Evolutionary conservation across 2,329 filamentous ascomycete genomes (phyloP).

Genomic region (Fusarium redolens): DNA sequence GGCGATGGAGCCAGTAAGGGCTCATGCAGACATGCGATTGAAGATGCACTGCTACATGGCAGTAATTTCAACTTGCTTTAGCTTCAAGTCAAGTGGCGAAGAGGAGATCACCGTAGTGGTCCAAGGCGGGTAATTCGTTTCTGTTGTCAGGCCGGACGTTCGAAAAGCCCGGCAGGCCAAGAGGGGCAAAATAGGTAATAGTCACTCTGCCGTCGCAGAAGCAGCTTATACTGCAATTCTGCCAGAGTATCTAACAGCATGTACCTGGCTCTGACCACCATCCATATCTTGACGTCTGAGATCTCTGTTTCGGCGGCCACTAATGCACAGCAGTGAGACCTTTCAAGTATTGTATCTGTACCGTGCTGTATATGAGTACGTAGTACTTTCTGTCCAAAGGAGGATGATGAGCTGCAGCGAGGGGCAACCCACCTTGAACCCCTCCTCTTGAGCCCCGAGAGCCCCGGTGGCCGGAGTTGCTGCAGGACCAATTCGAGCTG

Average conservation of each 20-base stretch:
- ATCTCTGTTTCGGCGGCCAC: slow-evolving; percentile 50
- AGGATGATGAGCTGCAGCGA: slow-evolving; percentile 32
- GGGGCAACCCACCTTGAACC: slow-evolving; percentile 36
- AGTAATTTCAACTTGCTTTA: slow-evolving; percentile 45
- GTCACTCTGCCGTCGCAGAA: slow-evolving; percentile 15
- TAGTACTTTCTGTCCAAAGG: slow-evolving; percentile 23
- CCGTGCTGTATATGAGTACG: slow-evolving; percentile 34
- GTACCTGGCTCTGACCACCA: slow-evolving; percentile 45
- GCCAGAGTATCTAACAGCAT: slow-evolving; percentile 24
- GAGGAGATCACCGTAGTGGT: slow-evolving; percentile 39
- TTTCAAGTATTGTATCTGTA: slow-evolving; percentile 31
- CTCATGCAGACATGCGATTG: slow-evolving; percentile 45
- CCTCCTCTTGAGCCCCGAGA: slow-evolving; percentile 30
- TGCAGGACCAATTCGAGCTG: slow-evolving; percentile 33
- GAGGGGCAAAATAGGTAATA: slow-evolving; percentile 32
- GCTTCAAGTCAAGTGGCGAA: slow-evolving; percentile 46
- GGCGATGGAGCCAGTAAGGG: slow-evolving; percentile 29
- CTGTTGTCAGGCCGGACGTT: slow-evolving; percentile 33
- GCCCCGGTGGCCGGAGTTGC: slow-evolving; percentile 34
- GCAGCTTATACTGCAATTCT: slow-evolving; percentile 11
- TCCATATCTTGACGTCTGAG: slow-evolving; percentile 46
- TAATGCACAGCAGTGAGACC: slow-evolving; percentile 48
- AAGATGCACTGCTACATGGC: slow-evolving; percentile 41
- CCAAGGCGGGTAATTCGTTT: slow-evolving; percentile 41
- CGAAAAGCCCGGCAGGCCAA: slow-evolving; percentile 30